phyloP scores from a whole-genome alignment of 768 basidiomycete genomes.

The Agaricus blazei region DNA sequence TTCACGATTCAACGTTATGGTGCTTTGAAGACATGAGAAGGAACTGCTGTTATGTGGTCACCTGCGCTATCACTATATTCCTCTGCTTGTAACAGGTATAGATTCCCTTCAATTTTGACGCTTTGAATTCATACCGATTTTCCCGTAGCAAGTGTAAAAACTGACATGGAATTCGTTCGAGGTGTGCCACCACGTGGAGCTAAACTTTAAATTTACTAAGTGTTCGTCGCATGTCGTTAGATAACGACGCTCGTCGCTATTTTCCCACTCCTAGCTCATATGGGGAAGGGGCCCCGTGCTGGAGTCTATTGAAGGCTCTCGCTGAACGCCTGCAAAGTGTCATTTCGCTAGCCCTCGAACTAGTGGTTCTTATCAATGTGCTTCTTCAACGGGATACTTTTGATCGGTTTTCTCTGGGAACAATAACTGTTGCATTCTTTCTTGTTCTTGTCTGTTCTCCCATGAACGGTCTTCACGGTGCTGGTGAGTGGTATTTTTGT shows the following conservation, averaged over 20 bases:
- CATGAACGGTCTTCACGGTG: constrained; percentile 27
- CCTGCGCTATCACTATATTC: constrained; percentile 33
- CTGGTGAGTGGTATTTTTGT: constrained; percentile 19
- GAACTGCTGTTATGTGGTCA: constrained; percentile 20
- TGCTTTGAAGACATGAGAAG: constrained; percentile 12
- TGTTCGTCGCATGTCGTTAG: neutral
- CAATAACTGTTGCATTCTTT: constrained; percentile 7
- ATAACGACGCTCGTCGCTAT: neutral
- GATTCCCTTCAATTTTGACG: neutral
- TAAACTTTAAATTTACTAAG: neutral
- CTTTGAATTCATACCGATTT: neutral
- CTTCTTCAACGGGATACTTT: constrained; percentile 12
- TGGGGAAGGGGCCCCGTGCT: constrained; percentile 29
- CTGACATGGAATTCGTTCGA: constrained; percentile 15
- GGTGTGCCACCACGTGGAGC: constrained; percentile 13
- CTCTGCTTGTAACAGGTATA: constrained; percentile 31
- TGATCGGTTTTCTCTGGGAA: constrained; percentile 16
- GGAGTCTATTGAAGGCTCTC: constrained; percentile 22
- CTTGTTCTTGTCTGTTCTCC: constrained; percentile 27
- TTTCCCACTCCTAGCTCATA: constrained; percentile 22
- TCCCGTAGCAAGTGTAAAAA: constrained; percentile 19
- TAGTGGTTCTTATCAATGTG: constrained; percentile 16
- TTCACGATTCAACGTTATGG: neutral
- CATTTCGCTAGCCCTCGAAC: constrained; percentile 22
- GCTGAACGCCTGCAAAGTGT: constrained; percentile 14